Evolutionary conservation across 2,329 filamentous ascomycete species (phyloP), one percentile per base, ranked within the genome.

Genomic region (Biscogniauxia sp.): DNA sequence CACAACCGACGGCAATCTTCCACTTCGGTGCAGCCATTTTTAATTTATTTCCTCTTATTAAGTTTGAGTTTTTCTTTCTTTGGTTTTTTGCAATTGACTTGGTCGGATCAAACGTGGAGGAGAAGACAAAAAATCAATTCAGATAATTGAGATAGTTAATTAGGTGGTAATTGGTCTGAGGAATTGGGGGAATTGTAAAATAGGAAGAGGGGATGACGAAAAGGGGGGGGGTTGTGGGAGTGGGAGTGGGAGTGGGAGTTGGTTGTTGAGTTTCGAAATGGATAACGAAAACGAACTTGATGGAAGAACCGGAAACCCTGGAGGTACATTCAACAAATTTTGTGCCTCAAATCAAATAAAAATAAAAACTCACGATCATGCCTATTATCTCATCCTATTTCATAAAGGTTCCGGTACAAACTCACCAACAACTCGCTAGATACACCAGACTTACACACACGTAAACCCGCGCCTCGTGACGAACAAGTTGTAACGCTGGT

Each of bases 1-100:
- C 82, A 69, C 81, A 82, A 67, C 80, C 82, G 65, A 84, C 76
- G 51, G 79, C 82, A 59, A 84, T 82, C 69, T 75, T 82, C 81
- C 81, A 83, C 64, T 77, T 77, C 54, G 78, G 79, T 61, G 77
- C 69, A 37, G 69, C 61, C 79, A 82, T 81, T 57, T 56, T 76
- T 63, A 9, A 9, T 54, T 57, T 23, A 57, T 60, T 61, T 61
- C 58, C 59, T 52, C 54, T 25, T 45, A 51, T 20, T 6, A 56
- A n/a, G 32, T 37, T 19, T 9, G n/a, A n/a, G n/a, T 7, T 13
- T 32, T 23, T 23, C 23, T 23, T 23, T 23, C 5, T 23, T 23
- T 23, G 5, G 5, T 23, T 5, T 5, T 23, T 23, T 23, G 23
- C 23, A 5, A 32, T 23, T 20, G 53, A 32, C n/a, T 19, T 25